Conservation (phyloP, 1,139 yeast species). For the Hyphopichia fennica region DNA sequence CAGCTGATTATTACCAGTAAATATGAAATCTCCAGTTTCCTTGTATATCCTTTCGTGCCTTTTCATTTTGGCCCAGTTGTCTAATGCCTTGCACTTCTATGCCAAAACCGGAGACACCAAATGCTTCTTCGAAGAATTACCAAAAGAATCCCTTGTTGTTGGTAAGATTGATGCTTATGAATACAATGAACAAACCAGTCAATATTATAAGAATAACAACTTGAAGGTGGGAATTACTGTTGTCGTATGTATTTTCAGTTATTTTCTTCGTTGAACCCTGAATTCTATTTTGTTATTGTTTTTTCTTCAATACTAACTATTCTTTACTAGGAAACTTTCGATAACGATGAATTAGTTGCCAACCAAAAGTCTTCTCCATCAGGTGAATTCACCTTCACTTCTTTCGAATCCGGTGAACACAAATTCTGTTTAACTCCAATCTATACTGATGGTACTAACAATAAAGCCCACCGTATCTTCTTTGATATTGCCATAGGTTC, state of each 20-base stretch:
- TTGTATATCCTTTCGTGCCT: slow-evolving; percentile 10
- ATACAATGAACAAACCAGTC: slow-evolving; percentile 27
- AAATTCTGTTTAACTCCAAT: slow-evolving; percentile 48
- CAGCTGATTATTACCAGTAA: no score
- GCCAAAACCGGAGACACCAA: slow-evolving; percentile 45
- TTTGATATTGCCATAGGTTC: slow-evolving; percentile 51
- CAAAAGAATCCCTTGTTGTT: slow-evolving; percentile 42
- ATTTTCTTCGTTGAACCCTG: no score
- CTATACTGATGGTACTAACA: slow-evolving; percentile 35
- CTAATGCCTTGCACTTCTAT: slow-evolving; percentile 45
- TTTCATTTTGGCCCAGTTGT: slow-evolving; percentile 10
- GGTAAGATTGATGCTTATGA: slow-evolving; percentile 48
- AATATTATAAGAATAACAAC: slow-evolving; percentile 29
- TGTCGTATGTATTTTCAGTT: slow-evolving; percentile 24
- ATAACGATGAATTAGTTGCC: slow-evolving; percentile 46
- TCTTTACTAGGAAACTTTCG: slow-evolving; percentile 44
- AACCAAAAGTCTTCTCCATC: slow-evolving; percentile 38
- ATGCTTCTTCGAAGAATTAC: slow-evolving; percentile 49
- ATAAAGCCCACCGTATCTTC: slow-evolving; percentile 41
- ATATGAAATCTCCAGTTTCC: slow-evolving; percentile 6
- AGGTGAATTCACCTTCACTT: slow-evolving; percentile 46
- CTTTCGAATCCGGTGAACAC: slow-evolving; percentile 49
- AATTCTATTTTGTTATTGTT: neutral
- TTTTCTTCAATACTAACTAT: slow-evolving; percentile 14
- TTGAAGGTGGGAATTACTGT: slow-evolving; percentile 43